These are phyloP conservation scores for Wickerhamomyces canadensis DNA, from an alignment of 805 yeast genomes.

Conservation along the genomic window DNA sequence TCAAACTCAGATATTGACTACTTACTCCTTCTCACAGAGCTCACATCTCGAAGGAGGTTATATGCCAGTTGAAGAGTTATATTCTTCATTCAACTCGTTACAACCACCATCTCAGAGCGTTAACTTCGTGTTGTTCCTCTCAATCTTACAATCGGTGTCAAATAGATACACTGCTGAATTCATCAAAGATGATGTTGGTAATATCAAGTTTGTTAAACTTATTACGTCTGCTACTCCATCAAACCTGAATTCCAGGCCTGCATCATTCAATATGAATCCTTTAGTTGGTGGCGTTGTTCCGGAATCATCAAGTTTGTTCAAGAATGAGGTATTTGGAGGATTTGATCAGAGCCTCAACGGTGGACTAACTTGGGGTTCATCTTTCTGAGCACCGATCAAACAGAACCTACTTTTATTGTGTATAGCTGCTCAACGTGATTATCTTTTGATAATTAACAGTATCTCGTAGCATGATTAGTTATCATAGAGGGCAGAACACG, in stretches of 20 bases:
- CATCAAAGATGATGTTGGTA: slow-evolving; percentile 9
- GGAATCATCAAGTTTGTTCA: neutral
- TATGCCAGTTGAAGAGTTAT: slow-evolving; percentile 5
- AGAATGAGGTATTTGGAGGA: neutral
- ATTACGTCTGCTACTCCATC: neutral
- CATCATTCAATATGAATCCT: neutral
- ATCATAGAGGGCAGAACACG: no score
- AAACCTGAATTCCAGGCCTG: neutral
- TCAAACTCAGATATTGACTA: slow-evolving; percentile 8
- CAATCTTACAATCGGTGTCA: slow-evolving; percentile 11
- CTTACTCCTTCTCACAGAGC: slow-evolving; percentile 6
- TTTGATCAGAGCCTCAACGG: slow-evolving; percentile 1
- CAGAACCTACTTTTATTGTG: no score
- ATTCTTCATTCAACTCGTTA: slow-evolving; percentile 3
- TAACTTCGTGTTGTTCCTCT: slow-evolving; percentile 6
- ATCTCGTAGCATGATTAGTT: no score
- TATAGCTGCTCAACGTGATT: no score
- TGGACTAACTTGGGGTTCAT: slow-evolving; percentile 2
- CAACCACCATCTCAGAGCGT: neutral
- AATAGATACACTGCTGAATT: slow-evolving; percentile 9
- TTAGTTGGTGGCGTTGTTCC: neutral
- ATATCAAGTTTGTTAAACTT: slow-evolving; percentile 13
- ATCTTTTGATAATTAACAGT: no score
- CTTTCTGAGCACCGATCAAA: no score
- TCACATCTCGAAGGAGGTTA: slow-evolving; percentile 7